Evolutionary conservation across 2,329 filamentous ascomycete genomes (phyloP), one percentile per base, ranked within the genome.

Genomic region (Colletotrichum sidae): DNA sequence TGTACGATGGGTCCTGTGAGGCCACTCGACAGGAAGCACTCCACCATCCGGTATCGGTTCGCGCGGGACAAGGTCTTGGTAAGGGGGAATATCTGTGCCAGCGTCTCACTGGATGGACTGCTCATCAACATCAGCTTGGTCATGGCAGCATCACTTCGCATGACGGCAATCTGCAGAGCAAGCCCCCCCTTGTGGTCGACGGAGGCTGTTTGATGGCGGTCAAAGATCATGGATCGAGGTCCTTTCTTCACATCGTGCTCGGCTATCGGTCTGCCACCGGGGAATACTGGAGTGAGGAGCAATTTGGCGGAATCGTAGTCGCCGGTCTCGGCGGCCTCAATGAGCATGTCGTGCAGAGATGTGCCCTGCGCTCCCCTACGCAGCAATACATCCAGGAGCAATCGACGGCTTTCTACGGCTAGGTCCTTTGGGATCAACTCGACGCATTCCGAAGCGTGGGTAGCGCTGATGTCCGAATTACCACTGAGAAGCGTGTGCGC

Each of bases 101-200:
- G 72, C 0, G 82, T 86, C 25, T 84, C 77, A 0, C 79, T 73
- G 0, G 78, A 79, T 0, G 86, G 85, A 13, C 80, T 82, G 4
- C 76, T 79, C 2, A 77, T 73, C 8, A 88, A 74, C 4, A 88
- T 81, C 35, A 75, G 73, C 42, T 79, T 76, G 1, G 81, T 78
- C 72, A 87, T 81, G 1, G 75, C 69, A 2, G 77, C 64, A 60
- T 86, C 80, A 6, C 77, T 79, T 39, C 79, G 79, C 41, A 81
- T 73, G 1, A 87, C 79, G 0, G 86, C 84, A 9, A 81, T 77
- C 35, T 81, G 78, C 35, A 88, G 73, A 0, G 85, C 85, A 60
- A 84, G 72, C 0, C 85, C 85, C 4, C 79, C 80, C 53, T 82
- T 83, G 65, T 86, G 76, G 61, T 88, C 81, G 2, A 84, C 81